Evolutionary conservation across 1,139 yeast genomes (phyloP), one percentile per base, ranked within the genome.

Genomic region (Debaryomycetaceae sp.): DNA sequence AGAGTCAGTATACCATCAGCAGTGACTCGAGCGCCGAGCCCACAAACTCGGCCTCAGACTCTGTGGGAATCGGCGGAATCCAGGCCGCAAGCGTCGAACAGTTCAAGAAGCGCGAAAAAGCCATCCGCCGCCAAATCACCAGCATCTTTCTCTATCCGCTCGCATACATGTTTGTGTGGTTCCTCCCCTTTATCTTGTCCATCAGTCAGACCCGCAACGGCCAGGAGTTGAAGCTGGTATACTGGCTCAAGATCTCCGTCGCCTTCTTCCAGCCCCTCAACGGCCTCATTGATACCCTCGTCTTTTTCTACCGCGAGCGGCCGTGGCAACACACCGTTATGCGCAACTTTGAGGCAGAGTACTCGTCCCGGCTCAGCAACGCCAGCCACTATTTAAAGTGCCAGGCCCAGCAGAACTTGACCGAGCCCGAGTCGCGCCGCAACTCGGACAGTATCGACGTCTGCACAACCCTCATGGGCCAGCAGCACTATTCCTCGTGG

Each of bases 81-180:
- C 83, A 77, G 37, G 60, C 64, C 23, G 79, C 77, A 31, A 72
- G 76, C 34, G 62, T 77, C 50, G 63, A 62, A 27, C 67, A 63
- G 37, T 78, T 79, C 54, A 66, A 74, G 37, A 55, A 61, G 32
- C 62, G 90, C 19, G 76, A 83, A 39, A 53, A 65, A 23, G 66
- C 73, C 39, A 81, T 86, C 32, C 76, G 78, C 44, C 76, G 77
- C 35, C 95, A 85, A 52, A 75, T 83, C 68, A 76, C 76, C 40
- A 66, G 80, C 13, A 78, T 86, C 29, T 83, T 86, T 50, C 65
- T 86, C 25, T 86, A 86, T 49, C 96, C 96, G 2, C 58, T 79
- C 25, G 81, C 94, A 1, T 86, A 83, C 49, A 62, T 81, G 32
- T 61, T 81, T 25, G 55, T 85, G 28, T 85, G 95, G 95, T 48